Evolutionary conservation across 805 yeast species (phyloP).

Genomic region (Cyberlindnera meyerae): DNA sequence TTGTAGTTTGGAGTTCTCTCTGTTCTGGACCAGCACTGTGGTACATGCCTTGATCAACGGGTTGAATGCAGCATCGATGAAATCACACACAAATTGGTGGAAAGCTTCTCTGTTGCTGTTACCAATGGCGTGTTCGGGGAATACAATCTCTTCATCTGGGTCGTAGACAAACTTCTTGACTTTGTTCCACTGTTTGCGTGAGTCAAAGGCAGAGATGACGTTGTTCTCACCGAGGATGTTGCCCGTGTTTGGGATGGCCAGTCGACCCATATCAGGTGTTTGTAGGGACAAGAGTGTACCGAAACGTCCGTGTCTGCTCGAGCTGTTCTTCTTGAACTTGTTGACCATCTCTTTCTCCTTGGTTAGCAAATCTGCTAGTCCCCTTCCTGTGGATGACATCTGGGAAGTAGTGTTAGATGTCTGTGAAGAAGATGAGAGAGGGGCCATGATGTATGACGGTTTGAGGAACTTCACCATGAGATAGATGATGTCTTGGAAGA

Average conservation of each 20-base stretch:
- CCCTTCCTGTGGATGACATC: constrained; percentile 7
- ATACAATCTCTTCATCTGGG: constrained; percentile 26
- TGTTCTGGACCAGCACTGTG: constrained; percentile 38
- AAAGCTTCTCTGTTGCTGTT: constrained; percentile 8
- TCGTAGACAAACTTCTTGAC: constrained; percentile 27
- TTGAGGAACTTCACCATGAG: constrained; percentile 56
- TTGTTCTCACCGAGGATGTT: constrained; percentile 47
- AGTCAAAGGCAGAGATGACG: constrained; percentile 61
- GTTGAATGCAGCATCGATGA: constrained; percentile 73
- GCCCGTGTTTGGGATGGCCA: constrained; percentile 71
- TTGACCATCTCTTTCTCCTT: constrained; percentile 55
- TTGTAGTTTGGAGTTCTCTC: constrained; percentile 14
- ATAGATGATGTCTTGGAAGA: constrained; percentile 66
- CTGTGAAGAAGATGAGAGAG: too few species aligned
- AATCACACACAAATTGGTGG: constrained; percentile 45
- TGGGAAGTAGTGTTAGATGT: neutral
- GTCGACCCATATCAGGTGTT: constrained; percentile 50
- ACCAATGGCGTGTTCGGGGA: constrained; percentile 26
- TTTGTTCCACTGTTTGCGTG: constrained; percentile 60
- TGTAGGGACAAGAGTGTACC: constrained; percentile 80
- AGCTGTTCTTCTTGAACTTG: constrained; percentile 42
- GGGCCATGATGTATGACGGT: constrained; percentile 23
- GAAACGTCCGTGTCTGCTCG: constrained; percentile 83
- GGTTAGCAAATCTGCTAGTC: constrained; percentile 40
- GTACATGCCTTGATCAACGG: constrained; percentile 53